A percentile compares a stretch with the other conserved stretches of the same genome.
Conservation (phyloP, 192 early-diverging fungal genomes). For the Backusella westeae region DNA sequence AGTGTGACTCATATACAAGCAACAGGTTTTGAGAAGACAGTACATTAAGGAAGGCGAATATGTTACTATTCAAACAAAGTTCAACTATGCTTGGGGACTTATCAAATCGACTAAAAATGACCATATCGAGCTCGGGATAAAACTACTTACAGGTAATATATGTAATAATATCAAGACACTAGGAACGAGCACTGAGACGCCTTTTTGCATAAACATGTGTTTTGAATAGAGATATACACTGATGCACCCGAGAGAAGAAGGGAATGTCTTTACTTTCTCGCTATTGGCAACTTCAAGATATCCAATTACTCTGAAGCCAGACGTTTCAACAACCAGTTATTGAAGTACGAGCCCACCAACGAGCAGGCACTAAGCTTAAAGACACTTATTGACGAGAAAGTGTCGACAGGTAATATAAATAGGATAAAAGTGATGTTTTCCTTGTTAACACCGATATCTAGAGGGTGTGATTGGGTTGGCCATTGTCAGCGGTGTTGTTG, state of each 20-base stretch:
- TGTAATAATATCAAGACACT: neutral
- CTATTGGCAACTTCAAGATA: slow-evolving; percentile 88
- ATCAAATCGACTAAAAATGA: slow-evolving; percentile 64
- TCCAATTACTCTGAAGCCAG: slow-evolving; percentile 82
- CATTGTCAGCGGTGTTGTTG: slow-evolving; percentile 74
- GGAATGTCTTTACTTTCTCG: slow-evolving; percentile 95
- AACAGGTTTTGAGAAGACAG: slow-evolving; percentile 65
- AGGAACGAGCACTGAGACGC: neutral
- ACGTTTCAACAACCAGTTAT: slow-evolving; percentile 77
- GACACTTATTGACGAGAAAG: slow-evolving; percentile 78
- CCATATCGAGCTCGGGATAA: slow-evolving; percentile 76
- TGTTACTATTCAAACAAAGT: slow-evolving; percentile 85
- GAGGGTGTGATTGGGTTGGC: slow-evolving; percentile 91
- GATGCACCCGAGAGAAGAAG: slow-evolving; percentile 80
- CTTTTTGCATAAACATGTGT: neutral
- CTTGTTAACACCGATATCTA: slow-evolving; percentile 24
- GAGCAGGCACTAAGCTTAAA: slow-evolving; percentile 72
- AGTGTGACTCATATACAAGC: neutral
- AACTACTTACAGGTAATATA: slow-evolving; percentile 63
- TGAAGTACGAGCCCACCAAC: slow-evolving; percentile 84
- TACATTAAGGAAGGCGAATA: slow-evolving; percentile 67
- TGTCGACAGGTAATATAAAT: slow-evolving; percentile 46
- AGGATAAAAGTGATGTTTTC: neutral
- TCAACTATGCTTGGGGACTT: slow-evolving; percentile 96
- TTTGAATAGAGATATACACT: slow-evolving; percentile 78